phyloP scores from a whole-genome alignment of 495 filamentous ascomycete species.

The Penicillium roqueforti region DNA sequence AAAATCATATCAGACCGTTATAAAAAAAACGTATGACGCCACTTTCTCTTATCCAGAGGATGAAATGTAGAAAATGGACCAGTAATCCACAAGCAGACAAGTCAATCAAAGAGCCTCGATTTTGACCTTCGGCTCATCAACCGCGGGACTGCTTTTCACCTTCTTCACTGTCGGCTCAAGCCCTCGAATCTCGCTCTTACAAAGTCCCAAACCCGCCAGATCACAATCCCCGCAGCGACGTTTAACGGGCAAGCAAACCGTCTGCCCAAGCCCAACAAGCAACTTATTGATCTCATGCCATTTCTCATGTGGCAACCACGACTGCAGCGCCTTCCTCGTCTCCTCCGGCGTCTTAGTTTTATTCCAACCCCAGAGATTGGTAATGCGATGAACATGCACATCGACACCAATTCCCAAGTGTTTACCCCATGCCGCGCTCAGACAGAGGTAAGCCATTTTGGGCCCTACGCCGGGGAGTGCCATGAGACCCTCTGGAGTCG shows the following conservation, averaged over 20 bases:
- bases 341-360: conserved; percentile 81
- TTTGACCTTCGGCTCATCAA: conserved; percentile 33
- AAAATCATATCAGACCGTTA: not conserved
- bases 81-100: not conserved
- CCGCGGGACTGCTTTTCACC: conserved; percentile 43
- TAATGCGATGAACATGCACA: conserved; percentile 78
- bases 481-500: conserved; percentile 71
- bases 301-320: conserved; percentile 78
- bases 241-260: conserved; percentile 76
- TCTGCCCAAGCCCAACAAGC: conserved; percentile 88
- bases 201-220: conserved; percentile 68
- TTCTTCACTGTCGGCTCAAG: conserved; percentile 47
- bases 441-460: conserved; percentile 95
- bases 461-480: conserved; percentile 88
- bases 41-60: not conserved
- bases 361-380: conserved; percentile 95
- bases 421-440: conserved; percentile 64
- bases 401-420: conserved; percentile 63
- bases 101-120: conserved; percentile 21
- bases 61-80: not conserved
- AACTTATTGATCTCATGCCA: conserved; percentile 96
- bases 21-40: not conserved
- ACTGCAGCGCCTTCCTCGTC: conserved; percentile 70
- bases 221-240: conserved; percentile 79
- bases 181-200: conserved; percentile 58